phyloP scores from a whole-genome alignment of 805 yeast genomes.

The Wickerhamiella alocasiicola region DNA sequence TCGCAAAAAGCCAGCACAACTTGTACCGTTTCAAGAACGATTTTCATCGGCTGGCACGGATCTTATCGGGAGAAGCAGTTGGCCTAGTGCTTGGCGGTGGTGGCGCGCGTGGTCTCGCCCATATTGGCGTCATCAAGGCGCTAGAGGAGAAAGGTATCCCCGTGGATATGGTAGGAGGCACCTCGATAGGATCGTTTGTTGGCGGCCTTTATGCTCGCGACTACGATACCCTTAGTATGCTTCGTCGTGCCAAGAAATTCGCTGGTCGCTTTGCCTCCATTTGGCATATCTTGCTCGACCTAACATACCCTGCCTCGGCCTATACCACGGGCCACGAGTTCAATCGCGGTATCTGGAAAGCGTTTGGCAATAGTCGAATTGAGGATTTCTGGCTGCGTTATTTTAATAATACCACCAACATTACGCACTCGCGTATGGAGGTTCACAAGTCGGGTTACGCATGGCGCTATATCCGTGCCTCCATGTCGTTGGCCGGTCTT shows the following conservation, averaged over 20 bases:
- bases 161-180: conserved; percentile 87
- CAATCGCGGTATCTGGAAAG: conserved; percentile 95
- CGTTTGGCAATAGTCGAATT: conserved; percentile 80
- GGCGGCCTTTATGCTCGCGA: conserved; percentile 93
- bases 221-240: conserved; percentile 79
- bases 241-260: conserved; percentile 79
- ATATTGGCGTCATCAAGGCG: conserved; percentile 82
- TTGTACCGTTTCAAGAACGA: conserved; percentile 64
- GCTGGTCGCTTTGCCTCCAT: conserved; percentile 67
- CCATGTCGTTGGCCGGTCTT: conserved; percentile 91
- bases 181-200: conserved; percentile 90
- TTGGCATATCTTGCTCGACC: conserved; percentile 75
- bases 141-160: conserved; percentile 89
- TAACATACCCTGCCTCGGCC: conserved; percentile 88
- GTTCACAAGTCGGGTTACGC: conserved; percentile 85
- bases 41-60: conserved; percentile 77
- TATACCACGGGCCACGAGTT: conserved; percentile 96
- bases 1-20: conserved; percentile 22
- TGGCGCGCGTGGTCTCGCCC: conserved; percentile 91
- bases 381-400: conserved; percentile 93
- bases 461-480: conserved; percentile 91
- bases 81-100: conserved; percentile 96
- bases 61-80: conserved; percentile 83
- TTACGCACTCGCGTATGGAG: conserved; percentile 91
- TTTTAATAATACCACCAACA: conserved; percentile 85